These are phyloP conservation scores for Cymbidium sinense DNA, from an alignment of 106 monocot genomes.

Conservation along the genomic window DNA sequence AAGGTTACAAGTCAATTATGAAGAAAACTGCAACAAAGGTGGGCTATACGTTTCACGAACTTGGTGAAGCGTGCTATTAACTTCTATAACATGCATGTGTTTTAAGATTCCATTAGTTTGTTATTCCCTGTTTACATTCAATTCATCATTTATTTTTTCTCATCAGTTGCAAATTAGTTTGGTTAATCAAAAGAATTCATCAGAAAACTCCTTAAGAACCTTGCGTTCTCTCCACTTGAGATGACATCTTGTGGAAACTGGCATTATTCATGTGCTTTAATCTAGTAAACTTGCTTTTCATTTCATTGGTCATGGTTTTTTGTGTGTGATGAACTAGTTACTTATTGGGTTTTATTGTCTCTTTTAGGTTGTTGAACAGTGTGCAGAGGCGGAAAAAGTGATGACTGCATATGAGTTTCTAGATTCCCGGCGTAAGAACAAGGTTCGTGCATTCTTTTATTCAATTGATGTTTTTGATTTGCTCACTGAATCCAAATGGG, in stretches of 20 bases:
- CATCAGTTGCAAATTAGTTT: no score
- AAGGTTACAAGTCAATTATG: conserved; percentile 92
- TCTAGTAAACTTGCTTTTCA: background rate
- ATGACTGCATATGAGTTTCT: conserved; percentile 73
- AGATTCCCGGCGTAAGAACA: conserved; percentile 74
- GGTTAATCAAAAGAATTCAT: background rate
- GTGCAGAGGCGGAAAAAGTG: conserved; percentile 67
- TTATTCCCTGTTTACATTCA: background rate
- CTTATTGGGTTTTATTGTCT: background rate
- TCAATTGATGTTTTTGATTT: background rate
- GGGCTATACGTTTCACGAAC: conserved; percentile 1
- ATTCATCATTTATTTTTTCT: background rate
- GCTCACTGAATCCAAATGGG: background rate
- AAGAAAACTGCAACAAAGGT: conserved; percentile 96
- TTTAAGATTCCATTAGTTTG: background rate
- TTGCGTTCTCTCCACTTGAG: background rate
- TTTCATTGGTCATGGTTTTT: background rate
- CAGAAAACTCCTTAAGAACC: background rate
- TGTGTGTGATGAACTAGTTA: background rate
- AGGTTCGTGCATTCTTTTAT: conserved; percentile 30
- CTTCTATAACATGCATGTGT: background rate
- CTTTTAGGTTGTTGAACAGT: conserved; percentile 80
- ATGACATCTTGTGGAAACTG: background rate
- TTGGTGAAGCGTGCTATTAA: background rate
- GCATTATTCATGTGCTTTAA: background rate